Evolutionary conservation across 768 basidiomycete genomes (phyloP), one percentile per base, ranked within the genome.

Genomic region (Sarcodon aspratus): DNA sequence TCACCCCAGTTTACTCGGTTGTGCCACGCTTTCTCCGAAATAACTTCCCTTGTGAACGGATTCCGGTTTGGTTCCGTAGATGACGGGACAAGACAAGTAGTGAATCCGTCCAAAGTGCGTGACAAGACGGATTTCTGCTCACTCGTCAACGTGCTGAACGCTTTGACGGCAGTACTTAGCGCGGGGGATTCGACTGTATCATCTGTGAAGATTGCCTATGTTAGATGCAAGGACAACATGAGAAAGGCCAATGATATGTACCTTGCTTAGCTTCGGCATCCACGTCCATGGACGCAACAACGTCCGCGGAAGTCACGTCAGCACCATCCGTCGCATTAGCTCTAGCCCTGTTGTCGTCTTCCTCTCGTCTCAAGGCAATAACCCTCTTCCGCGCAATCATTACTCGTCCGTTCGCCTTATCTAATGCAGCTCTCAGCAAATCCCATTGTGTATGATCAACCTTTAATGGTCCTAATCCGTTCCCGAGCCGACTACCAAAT

Each of bases 391-490:
- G 73, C 15, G 90, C 84, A 38, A 83, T 78, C 51, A 80, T 74
- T 21, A 95, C 88, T 31, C 93, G 73, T 10, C 93, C 93, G 60
- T 90, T 89, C 6, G 90, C 84, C 67, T 97, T 96, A 59, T 94
- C 87, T 54, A 97, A 60, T 1, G 85, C 89, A 13, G 78, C 80
- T 61, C 78, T 80, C 53, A 97, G 64, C 56, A 92, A 59, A 59
- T 91, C 85, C 94, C 93, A 98, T 61, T 91, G 82, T 54, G 82
- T 79, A 40, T 79, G 70, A 46, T 70, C 74, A 48, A 53, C 27
- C 51, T 52, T 53, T 12, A 15, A 18, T 13, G 34, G 63, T 65
- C 40, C 68, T 57, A 18, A 66, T 62, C 63, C 69, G 43, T 69
- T 63, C 21, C 66, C 67, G 8, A 70, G 70, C 15, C 76, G 75